These are phyloP conservation scores for Stereum hirsutum DNA, from an alignment of 1,284 basidiomycete species.

Conservation along the genomic window DNA sequence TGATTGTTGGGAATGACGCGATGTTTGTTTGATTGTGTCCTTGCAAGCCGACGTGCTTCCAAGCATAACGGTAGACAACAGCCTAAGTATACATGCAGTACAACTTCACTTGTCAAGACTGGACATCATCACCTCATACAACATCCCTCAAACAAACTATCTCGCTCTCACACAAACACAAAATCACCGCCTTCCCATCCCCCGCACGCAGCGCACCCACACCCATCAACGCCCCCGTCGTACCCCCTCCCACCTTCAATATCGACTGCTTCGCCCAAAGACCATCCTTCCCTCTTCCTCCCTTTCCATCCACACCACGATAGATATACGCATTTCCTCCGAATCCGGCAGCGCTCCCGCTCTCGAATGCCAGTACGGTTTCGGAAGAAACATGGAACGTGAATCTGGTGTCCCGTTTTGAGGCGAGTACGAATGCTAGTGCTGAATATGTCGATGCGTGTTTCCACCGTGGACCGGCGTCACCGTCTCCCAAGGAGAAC, in stretches of 20 bases:
- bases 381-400: constrained; percentile 52
- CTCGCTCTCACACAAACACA: constrained; percentile 75
- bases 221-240: constrained; percentile 72
- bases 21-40: too few species aligned
- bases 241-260: constrained; percentile 58
- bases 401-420: constrained; percentile 84
- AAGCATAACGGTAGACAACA: too few species aligned
- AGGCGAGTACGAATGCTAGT: constrained; percentile 88
- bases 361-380: constrained; percentile 64
- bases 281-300: constrained; percentile 21
- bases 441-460: constrained; percentile 82
- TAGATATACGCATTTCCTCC: constrained; percentile 84
- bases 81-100: too few species aligned
- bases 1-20: too few species aligned
- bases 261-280: constrained; percentile 73
- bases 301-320: constrained; percentile 45
- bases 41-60: too few species aligned
- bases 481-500: constrained; percentile 37
- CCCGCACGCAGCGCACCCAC: constrained; percentile 42
- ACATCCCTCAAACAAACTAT: constrained; percentile 54
- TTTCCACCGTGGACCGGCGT: constrained; percentile 42
- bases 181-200: constrained; percentile 31
- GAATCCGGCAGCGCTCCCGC: constrained; percentile 44
- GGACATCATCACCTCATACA: constrained; percentile 17
- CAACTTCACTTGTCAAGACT: too few species aligned